Evolutionary conservation across 306 rosid genomes (phyloP).

Genomic region (Begonia loranthoides): DNA sequence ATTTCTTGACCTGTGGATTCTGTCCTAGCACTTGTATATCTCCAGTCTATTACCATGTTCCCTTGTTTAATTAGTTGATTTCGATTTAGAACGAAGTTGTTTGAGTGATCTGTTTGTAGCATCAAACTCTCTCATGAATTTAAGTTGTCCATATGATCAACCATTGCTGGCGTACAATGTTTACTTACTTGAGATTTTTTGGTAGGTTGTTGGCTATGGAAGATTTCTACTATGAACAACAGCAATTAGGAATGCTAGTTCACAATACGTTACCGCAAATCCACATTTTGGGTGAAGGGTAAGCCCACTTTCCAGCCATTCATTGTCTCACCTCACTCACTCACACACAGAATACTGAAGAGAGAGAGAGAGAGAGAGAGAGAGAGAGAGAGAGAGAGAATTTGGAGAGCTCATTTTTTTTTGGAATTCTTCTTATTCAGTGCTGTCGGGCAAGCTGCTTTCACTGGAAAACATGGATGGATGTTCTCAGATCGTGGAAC

Average conservation of each 20-base stretch:
- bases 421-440: conserved; percentile 20
- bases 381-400: neutral
- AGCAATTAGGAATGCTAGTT: conserved; percentile 30
- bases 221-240: conserved; percentile 63
- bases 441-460: conserved; percentile 67
- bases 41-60: too few relatives aligned
- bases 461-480: conserved; percentile 57
- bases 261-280: conserved; percentile 35
- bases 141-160: too few relatives aligned
- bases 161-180: too few relatives aligned
- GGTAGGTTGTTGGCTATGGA: conserved; percentile 57
- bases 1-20: too few relatives aligned
- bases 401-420: conserved; percentile 12
- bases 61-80: too few relatives aligned
- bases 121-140: too few relatives aligned
- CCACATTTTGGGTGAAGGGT: conserved; percentile 80
- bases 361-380: neutral
- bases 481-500: conserved; percentile 34
- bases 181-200: neutral
- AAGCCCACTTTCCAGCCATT: conserved; percentile 5
- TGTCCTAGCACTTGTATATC: too few relatives aligned
- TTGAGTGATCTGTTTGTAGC: too few relatives aligned
- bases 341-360: neutral
- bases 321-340: neutral
- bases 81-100: too few relatives aligned